phyloP scores from a whole-genome alignment of 257 asterid species.

The Echites panduratus region DNA sequence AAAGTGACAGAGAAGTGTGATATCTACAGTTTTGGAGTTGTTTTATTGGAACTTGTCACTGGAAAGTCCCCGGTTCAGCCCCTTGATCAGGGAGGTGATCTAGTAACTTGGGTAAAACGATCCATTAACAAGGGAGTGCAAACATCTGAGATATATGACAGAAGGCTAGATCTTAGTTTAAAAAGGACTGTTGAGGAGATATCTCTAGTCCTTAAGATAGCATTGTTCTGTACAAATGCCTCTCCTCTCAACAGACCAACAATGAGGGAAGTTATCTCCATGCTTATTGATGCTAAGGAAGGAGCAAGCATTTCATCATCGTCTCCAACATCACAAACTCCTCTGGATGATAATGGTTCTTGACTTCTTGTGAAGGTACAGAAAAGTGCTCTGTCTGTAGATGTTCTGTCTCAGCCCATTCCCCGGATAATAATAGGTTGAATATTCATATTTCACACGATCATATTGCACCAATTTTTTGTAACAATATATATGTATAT shows the following conservation, averaged over 20 bases:
- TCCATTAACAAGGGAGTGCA: slow-evolving; percentile 35
- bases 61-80: slow-evolving; percentile 87
- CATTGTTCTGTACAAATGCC: slow-evolving; percentile 69
- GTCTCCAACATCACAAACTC: slow-evolving; percentile 72
- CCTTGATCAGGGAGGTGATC: slow-evolving; percentile 77
- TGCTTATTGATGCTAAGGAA: slow-evolving; percentile 66
- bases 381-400: not conserved
- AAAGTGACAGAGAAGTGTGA: slow-evolving; percentile 93
- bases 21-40: slow-evolving; percentile 81
- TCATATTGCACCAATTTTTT: not conserved
- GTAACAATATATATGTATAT: not conserved
- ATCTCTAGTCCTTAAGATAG: slow-evolving; percentile 75
- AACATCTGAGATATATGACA: slow-evolving; percentile 49
- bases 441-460: not conserved
- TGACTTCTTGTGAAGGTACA: slow-evolving; percentile 28
- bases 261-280: slow-evolving; percentile 71
- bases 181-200: slow-evolving; percentile 56
- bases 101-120: slow-evolving; percentile 66
- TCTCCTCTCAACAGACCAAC: slow-evolving; percentile 81
- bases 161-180: slow-evolving; percentile 46
- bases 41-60: slow-evolving; percentile 62
- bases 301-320: slow-evolving; percentile 29
- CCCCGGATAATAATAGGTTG: not conserved
- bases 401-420: not conserved
- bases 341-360: slow-evolving; percentile 39